Base-by-base conservation (phyloP, 2,329 filamentous ascomycete species). In the Alternaria ethzedia region DNA sequence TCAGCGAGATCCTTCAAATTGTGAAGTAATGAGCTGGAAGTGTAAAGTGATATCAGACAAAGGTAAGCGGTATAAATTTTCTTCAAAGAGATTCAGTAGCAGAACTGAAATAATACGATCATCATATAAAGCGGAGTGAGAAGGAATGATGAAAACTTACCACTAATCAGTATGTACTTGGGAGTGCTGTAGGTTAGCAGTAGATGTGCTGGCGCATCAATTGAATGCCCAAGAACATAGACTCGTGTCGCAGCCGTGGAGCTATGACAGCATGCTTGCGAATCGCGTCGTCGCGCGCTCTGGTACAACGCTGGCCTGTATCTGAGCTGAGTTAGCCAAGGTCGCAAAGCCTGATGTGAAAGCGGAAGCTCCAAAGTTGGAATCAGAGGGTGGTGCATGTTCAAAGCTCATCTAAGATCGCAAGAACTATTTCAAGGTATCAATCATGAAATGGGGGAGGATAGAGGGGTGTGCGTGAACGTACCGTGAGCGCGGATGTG, bases 381-480 rank as follows among this genome's bases (percentile, higher is more conserved):
- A 68, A 74, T 81, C 79, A 88, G 86, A 87, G 86, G 86, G 86
- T 88, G 82, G 82, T 87, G 86, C 86, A 88, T 88, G 82, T 85
- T 85, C 83, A 70, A 78, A 81, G 84, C 84, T 85, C 85, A 86
- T 86, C 82, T 77, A 76, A 72, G 78, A 81, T 87, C 84, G 81
- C 85, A 82, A 79, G 82, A 85, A 86, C 83, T 63, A 76, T 78
- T 82, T 84, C 83, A 83, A 81, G 80, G 79, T 75, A 84, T 84
- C 85, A 84, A 78, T 86, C 84, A 85, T 85, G 69, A 68, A 74
- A 75, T 74, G 32, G 32, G 41, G 55, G 26, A 23, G 17, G 47
- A 21, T 30, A 43, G 30, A 57, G 49, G 32, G 30, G 56, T 17
- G 52, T 36, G 28, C n/a, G 59, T 25, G 17, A 32, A 71, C 75